Evolutionary conservation across 805 yeast species (phyloP), one percentile per base, ranked within the genome.

Genomic region (Lachancea fermentati): DNA sequence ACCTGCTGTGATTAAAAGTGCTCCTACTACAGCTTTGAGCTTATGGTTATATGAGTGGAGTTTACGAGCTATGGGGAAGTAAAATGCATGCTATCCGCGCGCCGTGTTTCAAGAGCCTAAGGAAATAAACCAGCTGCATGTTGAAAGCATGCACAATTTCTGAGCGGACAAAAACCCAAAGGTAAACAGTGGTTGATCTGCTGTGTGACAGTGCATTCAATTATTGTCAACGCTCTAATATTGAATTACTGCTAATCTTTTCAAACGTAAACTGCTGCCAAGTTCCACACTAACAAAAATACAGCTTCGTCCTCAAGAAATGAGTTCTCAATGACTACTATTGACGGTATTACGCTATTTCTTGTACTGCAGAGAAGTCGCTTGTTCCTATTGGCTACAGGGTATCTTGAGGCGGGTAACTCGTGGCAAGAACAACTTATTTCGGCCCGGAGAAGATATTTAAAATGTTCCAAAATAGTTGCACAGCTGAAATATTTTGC

Each of bases 21-120:
- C 91, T 0, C 97, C 97, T 1, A 76, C 85, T 1, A 71, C 68
- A 32, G 85, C 86, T 1, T 60, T 83, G 4, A 75, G 87, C 1
- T 66, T 84, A 41, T 78, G 77, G 66, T 66, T 76, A n/a, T 84
- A 78, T 56, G 89, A 82, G 45, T 36, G 38, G 9, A 26, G 28
- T 15, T 18, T 37, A 28, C 16, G 26, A 19, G n/a, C 19, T 9
- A 11, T 37, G 13, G 41, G 25, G 12, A 8, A 29, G n/a, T n/a
- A 6, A n/a, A n/a, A n/a, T n/a, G n/a, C n/a, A n/a, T n/a, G n/a
- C n/a, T n/a, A n/a, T n/a, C n/a, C n/a, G n/a, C n/a, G n/a, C n/a
- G n/a, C n/a, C n/a, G n/a, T n/a, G n/a, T n/a, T 12, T 9, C 28
- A 8, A 12, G 12, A 24, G 28, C 28, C 11, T 24, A 24, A 9